Base-by-base conservation (phyloP, 106 monocot genomes). In the Dendrobium officinale region DNA sequence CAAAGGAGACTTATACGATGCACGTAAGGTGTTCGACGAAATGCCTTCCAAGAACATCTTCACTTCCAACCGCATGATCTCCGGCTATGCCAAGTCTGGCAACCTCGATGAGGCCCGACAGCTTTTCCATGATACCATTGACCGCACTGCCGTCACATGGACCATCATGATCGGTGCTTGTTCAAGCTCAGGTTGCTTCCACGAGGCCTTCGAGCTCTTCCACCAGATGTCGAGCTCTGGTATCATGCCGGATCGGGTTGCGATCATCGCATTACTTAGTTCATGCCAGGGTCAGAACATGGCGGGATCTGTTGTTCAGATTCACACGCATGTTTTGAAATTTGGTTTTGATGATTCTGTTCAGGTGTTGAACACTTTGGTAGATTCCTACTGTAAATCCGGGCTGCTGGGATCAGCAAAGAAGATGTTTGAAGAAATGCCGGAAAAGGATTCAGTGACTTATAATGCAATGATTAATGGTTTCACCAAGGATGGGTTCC, bases 351-450 rank as follows among this genome's bases (percentile, higher is more conserved):
- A 64, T 4, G 68, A 80, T 5, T 84, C 55, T 22, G 70, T 90
- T 19, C 70, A 86, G 80, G 85, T 92, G 54, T 82, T 75, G 77
- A 97, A 97, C 83, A 91, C 94, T 4, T 81, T 97, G 82, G 78
- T 97, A 33, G 94, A 92, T 61, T 86, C 92, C 19, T 97, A 97
- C 82, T 89, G 88, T 82, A 97, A 97, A 82, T 89, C 89, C 37
- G 76, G 91, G 19, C 84, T 84, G 64, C 6, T 89, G 33, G 64
- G 26, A 5, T 55, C 51, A 5, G 94, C 85, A 0, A 45, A 77
- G 22, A 85, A 55, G 64, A 54, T 81, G 27, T 97, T 94, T 51
- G 79, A 88, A 31, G 85, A 80, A 72, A 81, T 89, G 78, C 42
- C 4, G 0, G 76, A 70, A 40, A 92, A 81, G 79, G 94, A 97